phyloP scores from a whole-genome alignment of 2,329 filamentous ascomycete genomes.

The Drechslera avenae region DNA sequence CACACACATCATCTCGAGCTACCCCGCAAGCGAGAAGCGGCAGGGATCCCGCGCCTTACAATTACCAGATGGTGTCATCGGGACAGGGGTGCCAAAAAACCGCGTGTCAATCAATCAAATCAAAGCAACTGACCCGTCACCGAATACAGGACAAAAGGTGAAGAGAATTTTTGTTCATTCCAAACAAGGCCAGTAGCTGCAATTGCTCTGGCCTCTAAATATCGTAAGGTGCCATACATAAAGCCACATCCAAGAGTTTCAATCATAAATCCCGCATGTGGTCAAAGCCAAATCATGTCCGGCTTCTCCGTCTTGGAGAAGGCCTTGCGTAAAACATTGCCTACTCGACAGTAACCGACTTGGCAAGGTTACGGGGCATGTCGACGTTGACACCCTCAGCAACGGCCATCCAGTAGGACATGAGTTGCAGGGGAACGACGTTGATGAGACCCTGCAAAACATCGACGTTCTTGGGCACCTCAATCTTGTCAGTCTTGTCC shows the following conservation, averaged over 20 bases:
- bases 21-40: constrained; percentile 22
- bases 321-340: constrained; percentile 21
- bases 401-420: constrained; percentile 98
- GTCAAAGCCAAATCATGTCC: constrained; percentile 31
- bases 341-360: constrained; percentile 99
- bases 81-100: constrained; percentile 10
- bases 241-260: constrained; percentile 30
- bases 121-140: not conserved
- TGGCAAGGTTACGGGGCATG: constrained; percentile 97
- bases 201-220: constrained; percentile 24
- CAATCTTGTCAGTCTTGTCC: constrained; percentile 92
- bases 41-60: constrained; percentile 14
- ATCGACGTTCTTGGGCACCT: constrained; percentile 95
- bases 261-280: constrained; percentile 27
- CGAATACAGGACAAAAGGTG: not conserved
- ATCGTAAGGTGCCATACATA: constrained; percentile 20
- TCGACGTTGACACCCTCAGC: constrained; percentile 96
- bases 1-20: constrained; percentile 12
- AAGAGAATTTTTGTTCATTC: constrained; percentile 22
- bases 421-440: constrained; percentile 95
- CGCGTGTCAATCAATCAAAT: not conserved
- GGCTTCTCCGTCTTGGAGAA: constrained; percentile 22
- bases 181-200: constrained; percentile 20
- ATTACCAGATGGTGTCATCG: constrained; percentile 28
- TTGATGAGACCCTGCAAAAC: constrained; percentile 96